A percentile compares a stretch with the other conserved stretches of the same genome.
Conservation (phyloP, 441 rosid genomes). For the Flueggea neowawraea region DNA sequence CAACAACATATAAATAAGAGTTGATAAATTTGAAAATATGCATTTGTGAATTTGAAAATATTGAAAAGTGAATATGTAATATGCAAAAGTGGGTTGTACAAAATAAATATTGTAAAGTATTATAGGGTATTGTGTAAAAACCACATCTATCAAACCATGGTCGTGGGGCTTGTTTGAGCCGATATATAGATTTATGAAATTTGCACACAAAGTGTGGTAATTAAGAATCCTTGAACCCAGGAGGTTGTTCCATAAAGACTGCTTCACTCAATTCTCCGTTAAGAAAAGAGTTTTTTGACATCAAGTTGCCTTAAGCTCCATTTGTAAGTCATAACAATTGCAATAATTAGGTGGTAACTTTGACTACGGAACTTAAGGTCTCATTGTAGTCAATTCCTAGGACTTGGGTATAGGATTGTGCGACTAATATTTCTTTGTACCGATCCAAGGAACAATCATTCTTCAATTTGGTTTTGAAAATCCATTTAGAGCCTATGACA, state of each 20-base stretch:
- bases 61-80: too few relatives aligned
- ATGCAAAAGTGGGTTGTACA: too few relatives aligned
- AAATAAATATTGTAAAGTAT: too few relatives aligned
- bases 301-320: not conserved
- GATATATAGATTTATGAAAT: not conserved
- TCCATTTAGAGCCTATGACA: not conserved
- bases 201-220: not conserved
- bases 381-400: constrained; percentile 3
- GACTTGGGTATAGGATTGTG: not conserved
- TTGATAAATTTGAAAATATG: too few relatives aligned
- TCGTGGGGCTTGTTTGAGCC: not conserved
- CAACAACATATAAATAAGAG: too few relatives aligned
- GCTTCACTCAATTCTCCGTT: not conserved
- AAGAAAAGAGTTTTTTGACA: not conserved
- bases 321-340: not conserved
- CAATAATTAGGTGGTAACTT: not conserved
- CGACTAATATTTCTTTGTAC: not conserved
- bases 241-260: constrained; percentile 1
- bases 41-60: too few relatives aligned
- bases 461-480: not conserved
- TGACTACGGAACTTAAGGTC: not conserved
- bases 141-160: not conserved
- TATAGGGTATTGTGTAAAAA: too few relatives aligned
- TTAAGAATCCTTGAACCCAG: not conserved
- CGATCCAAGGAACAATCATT: constrained; percentile 1